Evolutionary conservation across 768 basidiomycete genomes (phyloP).

Genomic region (Auricularia sp.): DNA sequence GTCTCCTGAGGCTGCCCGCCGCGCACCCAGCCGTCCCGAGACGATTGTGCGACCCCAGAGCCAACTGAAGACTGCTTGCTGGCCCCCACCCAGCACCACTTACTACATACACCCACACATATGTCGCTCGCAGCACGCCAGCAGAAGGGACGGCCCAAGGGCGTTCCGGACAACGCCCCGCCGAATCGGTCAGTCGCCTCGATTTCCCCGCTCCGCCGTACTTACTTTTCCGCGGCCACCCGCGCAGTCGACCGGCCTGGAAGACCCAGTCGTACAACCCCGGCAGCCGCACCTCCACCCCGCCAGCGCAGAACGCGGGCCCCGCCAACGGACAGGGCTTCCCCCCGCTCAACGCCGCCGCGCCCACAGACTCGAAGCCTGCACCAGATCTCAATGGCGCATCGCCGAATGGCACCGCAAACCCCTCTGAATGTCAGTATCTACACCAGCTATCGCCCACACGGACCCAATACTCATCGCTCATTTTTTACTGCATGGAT

Average conservation of each 20-base stretch:
- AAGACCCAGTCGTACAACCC: neutral
- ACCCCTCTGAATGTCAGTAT: conserved; percentile 3
- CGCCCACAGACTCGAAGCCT: conserved; percentile 1
- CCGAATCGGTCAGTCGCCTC: neutral
- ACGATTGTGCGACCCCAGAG: neutral
- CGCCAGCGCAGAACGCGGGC: neutral
- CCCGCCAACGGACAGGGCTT: conserved; percentile 7
- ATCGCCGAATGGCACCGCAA: conserved; percentile 6
- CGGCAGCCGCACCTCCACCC: neutral
- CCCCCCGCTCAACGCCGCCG: conserved; percentile 3
- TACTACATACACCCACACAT: neutral
- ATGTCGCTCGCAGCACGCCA: neutral
- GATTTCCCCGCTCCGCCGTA: neutral
- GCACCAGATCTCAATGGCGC: conserved; percentile 3
- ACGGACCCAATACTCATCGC: neutral
- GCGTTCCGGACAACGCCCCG: neutral
- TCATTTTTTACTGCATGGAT: neutral
- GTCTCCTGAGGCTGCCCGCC: neutral
- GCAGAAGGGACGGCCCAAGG: neutral
- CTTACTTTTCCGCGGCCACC: neutral
- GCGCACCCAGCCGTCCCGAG: neutral
- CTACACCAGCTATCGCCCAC: no score
- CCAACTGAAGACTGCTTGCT: neutral
- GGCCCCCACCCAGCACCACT: neutral
- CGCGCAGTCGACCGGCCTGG: neutral